A percentile compares a stretch with the other conserved stretches of the same genome.
These are phyloP conservation scores for Podospora conica DNA, from an alignment of 495 filamentous ascomycete species.

Conservation along the genomic window DNA sequence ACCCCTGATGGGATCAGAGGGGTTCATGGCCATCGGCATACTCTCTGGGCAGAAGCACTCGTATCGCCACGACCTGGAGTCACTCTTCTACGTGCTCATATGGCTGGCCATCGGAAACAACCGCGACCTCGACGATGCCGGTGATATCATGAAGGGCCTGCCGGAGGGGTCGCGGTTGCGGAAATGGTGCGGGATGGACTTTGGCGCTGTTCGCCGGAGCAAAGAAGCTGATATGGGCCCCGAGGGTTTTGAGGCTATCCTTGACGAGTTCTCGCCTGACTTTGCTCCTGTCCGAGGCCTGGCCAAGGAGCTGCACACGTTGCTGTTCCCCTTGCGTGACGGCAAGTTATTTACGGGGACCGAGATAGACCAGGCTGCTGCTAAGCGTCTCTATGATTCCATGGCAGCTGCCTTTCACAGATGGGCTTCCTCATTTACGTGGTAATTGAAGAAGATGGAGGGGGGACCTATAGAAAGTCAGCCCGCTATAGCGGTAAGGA, in stretches of 20 bases:
- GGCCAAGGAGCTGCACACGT: conserved; percentile 5
- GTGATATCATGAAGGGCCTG: not conserved
- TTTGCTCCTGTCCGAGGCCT: conserved; percentile 1
- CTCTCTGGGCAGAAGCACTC: not conserved
- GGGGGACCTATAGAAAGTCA: no score
- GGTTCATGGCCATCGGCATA: conserved; percentile 11
- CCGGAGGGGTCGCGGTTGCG: not conserved
- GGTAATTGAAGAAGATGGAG: not conserved
- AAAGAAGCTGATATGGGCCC: conserved; percentile 6
- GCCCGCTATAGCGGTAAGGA: no score
- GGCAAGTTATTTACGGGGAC: conserved; percentile 1
- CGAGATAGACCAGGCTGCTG: not conserved
- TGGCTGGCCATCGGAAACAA: conserved; percentile 3
- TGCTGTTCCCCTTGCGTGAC: conserved; percentile 1
- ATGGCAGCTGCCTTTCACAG: not conserved
- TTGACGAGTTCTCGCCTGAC: conserved; percentile 4
- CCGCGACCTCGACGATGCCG: not conserved
- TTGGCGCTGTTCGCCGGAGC: not conserved
- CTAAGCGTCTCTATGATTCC: not conserved
- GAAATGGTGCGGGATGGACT: conserved; percentile 5
- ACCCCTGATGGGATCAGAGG: conserved; percentile 1
- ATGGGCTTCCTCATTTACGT: not conserved
- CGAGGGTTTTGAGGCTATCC: not conserved
- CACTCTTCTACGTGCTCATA: conserved; percentile 10
- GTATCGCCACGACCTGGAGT: conserved; percentile 13